Conservation (phyloP, 2,329 filamentous ascomycete species). For the Arthrobotrys musiformis region DNA sequence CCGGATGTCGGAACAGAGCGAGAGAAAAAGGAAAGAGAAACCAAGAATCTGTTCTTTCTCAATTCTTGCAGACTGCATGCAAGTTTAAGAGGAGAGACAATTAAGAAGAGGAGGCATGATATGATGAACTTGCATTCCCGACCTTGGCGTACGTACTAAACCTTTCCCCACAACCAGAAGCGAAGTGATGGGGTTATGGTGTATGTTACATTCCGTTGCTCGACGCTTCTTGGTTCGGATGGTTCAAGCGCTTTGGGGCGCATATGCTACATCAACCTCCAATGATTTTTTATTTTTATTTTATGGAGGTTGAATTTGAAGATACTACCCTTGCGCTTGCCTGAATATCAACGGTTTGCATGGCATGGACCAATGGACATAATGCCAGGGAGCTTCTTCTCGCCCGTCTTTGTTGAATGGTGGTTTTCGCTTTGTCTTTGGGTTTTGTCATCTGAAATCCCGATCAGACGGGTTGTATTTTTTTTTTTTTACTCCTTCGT, state of each 20-base stretch:
- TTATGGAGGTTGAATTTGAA: constrained; percentile 6
- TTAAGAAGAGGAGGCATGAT: neutral
- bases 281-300: too few relatives aligned
- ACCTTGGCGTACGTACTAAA: constrained; percentile 16
- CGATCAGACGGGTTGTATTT: constrained; percentile 13
- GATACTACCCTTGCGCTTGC: neutral
- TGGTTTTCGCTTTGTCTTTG: neutral
- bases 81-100: neutral
- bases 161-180: constrained; percentile 23
- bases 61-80: neutral
- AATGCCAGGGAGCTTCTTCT: neutral
- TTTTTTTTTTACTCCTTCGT: neutral
- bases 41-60: neutral
- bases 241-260: neutral
- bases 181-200: constrained; percentile 3
- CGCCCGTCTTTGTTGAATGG: neutral
- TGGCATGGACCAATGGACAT: neutral
- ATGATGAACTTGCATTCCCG: constrained; percentile 3
- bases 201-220: constrained; percentile 43
- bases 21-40: neutral
- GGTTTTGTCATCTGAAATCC: neutral
- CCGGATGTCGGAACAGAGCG: constrained; percentile 1
- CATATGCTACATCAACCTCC: constrained; percentile 7
- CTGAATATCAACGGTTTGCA: constrained; percentile 5
- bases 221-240: constrained; percentile 24